Evolutionary conservation across 306 rosid species (phyloP).

Genomic region (Quercus rubra): DNA sequence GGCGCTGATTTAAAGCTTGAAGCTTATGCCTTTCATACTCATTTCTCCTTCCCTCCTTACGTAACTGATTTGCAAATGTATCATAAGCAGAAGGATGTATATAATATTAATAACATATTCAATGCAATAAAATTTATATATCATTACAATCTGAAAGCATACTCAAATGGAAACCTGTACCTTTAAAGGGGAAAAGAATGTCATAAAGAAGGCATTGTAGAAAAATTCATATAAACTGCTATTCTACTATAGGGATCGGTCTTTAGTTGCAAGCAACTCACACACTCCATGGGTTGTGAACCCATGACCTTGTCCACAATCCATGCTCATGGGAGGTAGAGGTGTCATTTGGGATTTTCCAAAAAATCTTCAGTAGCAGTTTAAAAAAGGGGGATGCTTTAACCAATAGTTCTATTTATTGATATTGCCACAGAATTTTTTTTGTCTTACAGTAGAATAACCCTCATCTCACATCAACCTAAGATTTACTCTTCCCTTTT

Average conservation of each 20-base stretch:
- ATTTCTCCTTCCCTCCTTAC: constrained; percentile 96
- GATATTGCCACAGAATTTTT: background rate
- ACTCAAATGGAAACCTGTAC: background rate
- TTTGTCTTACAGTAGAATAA: background rate
- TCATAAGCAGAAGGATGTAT: constrained; percentile 21
- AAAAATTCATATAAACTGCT: background rate
- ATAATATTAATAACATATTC: background rate
- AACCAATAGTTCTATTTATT: background rate
- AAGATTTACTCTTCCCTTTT: background rate
- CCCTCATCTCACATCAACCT: background rate
- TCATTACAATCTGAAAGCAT: background rate
- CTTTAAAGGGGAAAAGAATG: background rate
- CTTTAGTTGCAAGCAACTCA: background rate
- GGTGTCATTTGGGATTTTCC: background rate
- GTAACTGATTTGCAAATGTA: constrained; percentile 51
- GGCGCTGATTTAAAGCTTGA: constrained; percentile 98
- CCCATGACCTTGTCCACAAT: background rate
- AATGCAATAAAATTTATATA: constrained; percentile 5
- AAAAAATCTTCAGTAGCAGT: background rate
- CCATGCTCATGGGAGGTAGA: background rate
- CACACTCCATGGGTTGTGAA: background rate
- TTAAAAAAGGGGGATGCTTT: background rate
- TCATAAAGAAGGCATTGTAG: background rate
- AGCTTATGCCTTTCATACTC: constrained; percentile 99
- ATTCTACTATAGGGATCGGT: background rate